Base-by-base conservation (phyloP, 2,329 filamentous ascomycete species). In the Hypoxylon sp. region DNA sequence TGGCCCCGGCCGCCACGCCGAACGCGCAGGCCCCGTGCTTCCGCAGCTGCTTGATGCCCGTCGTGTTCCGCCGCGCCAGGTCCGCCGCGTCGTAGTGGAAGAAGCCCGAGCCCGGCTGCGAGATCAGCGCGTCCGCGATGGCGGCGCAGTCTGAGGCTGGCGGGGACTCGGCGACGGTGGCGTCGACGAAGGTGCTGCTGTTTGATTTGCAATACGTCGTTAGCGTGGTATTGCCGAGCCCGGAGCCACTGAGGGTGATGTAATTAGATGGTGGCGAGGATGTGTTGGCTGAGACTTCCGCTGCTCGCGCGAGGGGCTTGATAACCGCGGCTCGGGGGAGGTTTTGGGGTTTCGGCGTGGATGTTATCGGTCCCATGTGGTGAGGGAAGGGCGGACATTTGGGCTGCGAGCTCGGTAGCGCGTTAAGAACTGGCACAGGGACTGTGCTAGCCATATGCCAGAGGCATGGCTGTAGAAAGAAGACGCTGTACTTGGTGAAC, bases 21-120 rank as follows among this genome's bases (percentile, higher is more conserved):
- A 65, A 59, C 33, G 58, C 58, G 54, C 64, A 66, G n/a, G 45
- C 50, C 0, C 59, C 64, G 24, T 14, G 12, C 24, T 8, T 1
- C 16, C 24, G 40, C n/a, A 63, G 44, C 30, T 42, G 30, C 16
- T 50, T 51, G 1, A 32, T 30, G 4, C 52, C 52, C 1, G 30
- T 52, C 12, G 6, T 9, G 30, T 53, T 57, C 30, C 60, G 4
- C 8, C 16, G n/a, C 22, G 36, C 46, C 36, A 8, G 26, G 24
- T 52, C 53, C 24, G 53, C 26, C n/a, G 12, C 12, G 6, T 14
- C 30, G 42, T 59, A 59, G 5, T 1, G 8, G n/a, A 18, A 49
- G 46, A 33, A 49, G 7, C 59, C 45, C 50, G 32, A 12, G 2
- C 5, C 3, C 1, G 18, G 42, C 9, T 26, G 9, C 30, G 49